phyloP scores from a whole-genome alignment of 2,329 filamentous ascomycete genomes.

The Colletotrichum caudatum region DNA sequence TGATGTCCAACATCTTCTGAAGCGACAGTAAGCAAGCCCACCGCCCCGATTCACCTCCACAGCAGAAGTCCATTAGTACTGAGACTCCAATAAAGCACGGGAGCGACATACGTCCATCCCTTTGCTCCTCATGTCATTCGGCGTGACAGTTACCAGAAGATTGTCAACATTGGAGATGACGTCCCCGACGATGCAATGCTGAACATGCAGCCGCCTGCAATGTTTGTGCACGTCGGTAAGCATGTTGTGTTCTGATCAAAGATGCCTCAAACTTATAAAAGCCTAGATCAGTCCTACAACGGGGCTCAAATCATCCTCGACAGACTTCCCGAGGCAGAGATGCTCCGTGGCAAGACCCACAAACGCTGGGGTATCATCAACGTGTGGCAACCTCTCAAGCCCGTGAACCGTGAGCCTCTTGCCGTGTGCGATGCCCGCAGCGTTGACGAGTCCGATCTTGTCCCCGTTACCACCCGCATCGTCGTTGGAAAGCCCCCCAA shows the following conservation, averaged over 20 bases:
- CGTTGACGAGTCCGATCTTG: conserved; percentile 53
- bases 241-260: fast-evolving
- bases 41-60: no score
- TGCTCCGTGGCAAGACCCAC: conserved; percentile 6
- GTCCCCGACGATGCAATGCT: background rate
- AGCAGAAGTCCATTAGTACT: no score
- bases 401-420: conserved; percentile 57
- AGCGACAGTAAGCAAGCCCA: background rate
- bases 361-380: conserved; percentile 39
- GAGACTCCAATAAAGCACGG: background rate
- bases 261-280: background rate
- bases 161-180: background rate
- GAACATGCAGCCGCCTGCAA: conserved; percentile 3
- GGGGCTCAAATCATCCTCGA: background rate
- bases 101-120: conserved; percentile 1
- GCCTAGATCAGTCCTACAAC: background rate
- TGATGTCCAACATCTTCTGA: conserved; percentile 20
- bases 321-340: conserved; percentile 4
- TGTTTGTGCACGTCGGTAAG: conserved; percentile 13
- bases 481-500: background rate
- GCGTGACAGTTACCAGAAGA: background rate
- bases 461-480: background rate
- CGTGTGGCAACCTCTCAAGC: conserved; percentile 61
- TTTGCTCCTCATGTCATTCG: conserved; percentile 10
- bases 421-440: conserved; percentile 53